Evolutionary conservation across 805 yeast genomes (phyloP).

Genomic region (Sugiyamaella marilandica): DNA sequence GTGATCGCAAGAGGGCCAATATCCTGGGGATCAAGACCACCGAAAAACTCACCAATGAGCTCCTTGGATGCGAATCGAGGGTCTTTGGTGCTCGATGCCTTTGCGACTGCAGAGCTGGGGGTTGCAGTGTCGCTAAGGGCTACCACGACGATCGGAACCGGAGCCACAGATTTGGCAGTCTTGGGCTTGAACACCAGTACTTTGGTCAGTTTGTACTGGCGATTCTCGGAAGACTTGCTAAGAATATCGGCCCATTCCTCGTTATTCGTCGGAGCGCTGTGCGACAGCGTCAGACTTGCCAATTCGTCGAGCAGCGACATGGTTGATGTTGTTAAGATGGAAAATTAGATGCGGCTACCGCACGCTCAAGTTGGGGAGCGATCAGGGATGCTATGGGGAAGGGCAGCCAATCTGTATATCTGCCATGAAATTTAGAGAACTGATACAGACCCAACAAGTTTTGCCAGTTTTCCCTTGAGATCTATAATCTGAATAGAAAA

Average conservation of each 20-base stretch:
- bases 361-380: neutral
- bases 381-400: no score
- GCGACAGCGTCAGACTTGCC: conserved; percentile 17
- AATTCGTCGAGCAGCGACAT: conserved; percentile 9
- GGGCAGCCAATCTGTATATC: no score
- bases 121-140: conserved; percentile 70
- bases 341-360: conserved; percentile 5
- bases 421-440: no score
- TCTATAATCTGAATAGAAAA: no score
- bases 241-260: conserved; percentile 22
- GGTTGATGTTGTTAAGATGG: conserved; percentile 1
- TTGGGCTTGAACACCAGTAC: conserved; percentile 86
- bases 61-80: conserved; percentile 86
- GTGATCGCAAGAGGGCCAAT: conserved; percentile 29
- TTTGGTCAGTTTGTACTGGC: conserved; percentile 41
- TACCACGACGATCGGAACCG: conserved; percentile 75
- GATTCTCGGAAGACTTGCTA: neutral
- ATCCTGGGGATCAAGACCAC: conserved; percentile 43
- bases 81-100: conserved; percentile 67
- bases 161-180: conserved; percentile 73
- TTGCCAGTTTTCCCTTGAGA: no score
- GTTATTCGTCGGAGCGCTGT: conserved; percentile 18
- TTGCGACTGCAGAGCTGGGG: conserved; percentile 60
- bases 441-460: no score
- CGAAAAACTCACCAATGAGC: conserved; percentile 60